phyloP scores from a whole-genome alignment of 495 filamentous ascomycete genomes.

The Acidiella bohemica region DNA sequence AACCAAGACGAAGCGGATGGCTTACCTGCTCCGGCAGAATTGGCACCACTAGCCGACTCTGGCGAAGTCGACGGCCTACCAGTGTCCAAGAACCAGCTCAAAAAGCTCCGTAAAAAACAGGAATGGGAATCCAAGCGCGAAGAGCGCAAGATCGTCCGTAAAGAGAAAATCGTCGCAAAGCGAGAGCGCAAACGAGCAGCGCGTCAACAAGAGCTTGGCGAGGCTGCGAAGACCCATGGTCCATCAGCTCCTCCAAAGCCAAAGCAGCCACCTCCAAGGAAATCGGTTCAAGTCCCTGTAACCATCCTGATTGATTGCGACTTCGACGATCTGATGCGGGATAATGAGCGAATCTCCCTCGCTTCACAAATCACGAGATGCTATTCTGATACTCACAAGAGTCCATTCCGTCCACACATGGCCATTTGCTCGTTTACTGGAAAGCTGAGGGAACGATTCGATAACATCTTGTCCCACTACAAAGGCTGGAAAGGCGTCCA shows the following conservation, averaged over 20 bases:
- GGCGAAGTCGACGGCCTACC: slow-evolving; percentile 19
- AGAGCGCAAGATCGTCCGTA: slow-evolving; percentile 55
- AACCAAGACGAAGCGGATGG: slow-evolving; percentile 9
- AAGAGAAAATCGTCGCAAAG: slow-evolving; percentile 53
- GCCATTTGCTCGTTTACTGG: slow-evolving; percentile 65
- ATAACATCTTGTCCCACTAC: slow-evolving; percentile 56
- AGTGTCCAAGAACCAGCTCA: slow-evolving; percentile 69
- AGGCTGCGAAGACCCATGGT: background rate
- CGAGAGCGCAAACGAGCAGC: slow-evolving; percentile 43
- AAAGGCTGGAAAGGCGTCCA: slow-evolving; percentile 64
- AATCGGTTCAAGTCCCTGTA: slow-evolving; percentile 48
- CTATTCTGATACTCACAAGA: slow-evolving; percentile 72
- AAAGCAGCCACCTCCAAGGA: background rate
- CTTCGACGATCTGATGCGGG: slow-evolving; percentile 79
- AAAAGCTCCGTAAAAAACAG: slow-evolving; percentile 52
- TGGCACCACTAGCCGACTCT: slow-evolving; percentile 4
- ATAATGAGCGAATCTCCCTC: slow-evolving; percentile 70
- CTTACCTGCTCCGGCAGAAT: slow-evolving; percentile 3
- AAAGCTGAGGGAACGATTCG: slow-evolving; percentile 61
- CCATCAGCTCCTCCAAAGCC: background rate
- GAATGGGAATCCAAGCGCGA: slow-evolving; percentile 55
- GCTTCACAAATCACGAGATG: slow-evolving; percentile 67
- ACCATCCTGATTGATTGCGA: slow-evolving; percentile 79
- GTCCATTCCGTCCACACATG: slow-evolving; percentile 52
- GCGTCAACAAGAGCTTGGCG: slow-evolving; percentile 11